Evolutionary conservation across 208 protist genomes (phyloP).

Genomic region (Trypanosoma congolense): DNA sequence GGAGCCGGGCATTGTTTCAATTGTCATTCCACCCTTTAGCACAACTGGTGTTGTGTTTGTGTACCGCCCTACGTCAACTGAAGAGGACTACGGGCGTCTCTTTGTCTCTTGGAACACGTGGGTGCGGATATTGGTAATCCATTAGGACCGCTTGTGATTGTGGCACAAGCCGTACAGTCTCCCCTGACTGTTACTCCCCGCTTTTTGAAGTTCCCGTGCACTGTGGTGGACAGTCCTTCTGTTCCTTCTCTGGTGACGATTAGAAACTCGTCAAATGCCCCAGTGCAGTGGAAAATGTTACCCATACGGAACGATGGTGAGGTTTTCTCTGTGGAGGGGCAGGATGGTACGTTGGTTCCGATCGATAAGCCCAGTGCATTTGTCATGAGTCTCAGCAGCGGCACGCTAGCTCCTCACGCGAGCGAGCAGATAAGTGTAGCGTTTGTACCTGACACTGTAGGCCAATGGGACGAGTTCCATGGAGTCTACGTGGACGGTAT

Average conservation of each 20-base stretch:
- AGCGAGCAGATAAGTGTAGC: conserved; percentile 55
- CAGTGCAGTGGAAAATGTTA: conserved; percentile 22
- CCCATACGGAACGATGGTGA: not conserved
- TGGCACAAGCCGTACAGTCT: conserved; percentile 31
- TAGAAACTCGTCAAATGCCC: conserved; percentile 30
- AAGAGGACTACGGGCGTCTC: conserved; percentile 20
- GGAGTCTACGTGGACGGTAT: conserved; percentile 57
- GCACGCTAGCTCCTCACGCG: conserved; percentile 40
- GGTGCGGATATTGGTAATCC: conserved; percentile 65
- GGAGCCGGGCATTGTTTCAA: conserved; percentile 19
- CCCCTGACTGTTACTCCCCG: conserved; percentile 29
- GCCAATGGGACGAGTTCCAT: conserved; percentile 27
- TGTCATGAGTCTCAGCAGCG: conserved; percentile 51
- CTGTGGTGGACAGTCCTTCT: conserved; percentile 49
- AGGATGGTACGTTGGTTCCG: not conserved
- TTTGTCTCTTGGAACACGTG: conserved; percentile 63
- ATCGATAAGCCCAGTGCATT: conserved; percentile 31
- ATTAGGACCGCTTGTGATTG: conserved; percentile 57
- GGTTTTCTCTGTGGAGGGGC: conserved; percentile 17
- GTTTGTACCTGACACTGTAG: conserved; percentile 52
- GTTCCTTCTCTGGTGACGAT: conserved; percentile 38
- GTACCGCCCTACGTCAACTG: conserved; percentile 19
- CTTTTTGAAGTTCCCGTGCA: conserved; percentile 38
- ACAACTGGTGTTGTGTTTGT: conserved; percentile 30
- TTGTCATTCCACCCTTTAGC: conserved; percentile 26